A percentile compares a stretch with the other conserved stretches of the same genome.
phyloP scores from a whole-genome alignment of 257 asterid genomes.

The Solanum tarijense region DNA sequence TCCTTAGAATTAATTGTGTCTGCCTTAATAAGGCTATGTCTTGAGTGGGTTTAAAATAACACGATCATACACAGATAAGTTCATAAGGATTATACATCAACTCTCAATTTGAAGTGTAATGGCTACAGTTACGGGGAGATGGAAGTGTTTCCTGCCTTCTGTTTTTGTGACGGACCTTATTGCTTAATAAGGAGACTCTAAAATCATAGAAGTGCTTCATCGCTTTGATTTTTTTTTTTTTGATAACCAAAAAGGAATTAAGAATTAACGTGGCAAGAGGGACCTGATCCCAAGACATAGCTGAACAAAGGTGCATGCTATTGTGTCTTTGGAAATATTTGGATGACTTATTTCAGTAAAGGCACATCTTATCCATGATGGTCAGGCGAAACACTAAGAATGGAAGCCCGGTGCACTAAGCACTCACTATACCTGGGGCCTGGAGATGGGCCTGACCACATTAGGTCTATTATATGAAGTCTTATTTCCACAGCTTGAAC shows the following conservation, averaged over 20 bases:
- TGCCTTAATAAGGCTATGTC: background rate
- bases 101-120: background rate
- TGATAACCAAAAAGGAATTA: background rate
- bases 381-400: background rate
- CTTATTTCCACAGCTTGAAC: background rate
- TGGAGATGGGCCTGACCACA: background rate
- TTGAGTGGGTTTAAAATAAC: background rate
- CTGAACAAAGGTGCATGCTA: background rate
- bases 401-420: background rate
- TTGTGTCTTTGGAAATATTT: background rate
- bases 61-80: background rate
- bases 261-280: background rate
- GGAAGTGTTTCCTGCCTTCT: background rate
- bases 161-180: background rate
- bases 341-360: background rate
- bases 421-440: background rate
- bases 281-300: background rate
- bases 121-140: background rate
- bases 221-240: background rate
- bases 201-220: background rate
- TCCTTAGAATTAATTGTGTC: background rate
- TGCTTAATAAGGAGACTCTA: background rate
- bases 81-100: background rate
- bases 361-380: background rate
- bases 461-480: background rate